These are phyloP conservation scores for Colletotrichum noveboracense DNA, from an alignment of 2,329 filamentous ascomycete species.

Conservation along the genomic window DNA sequence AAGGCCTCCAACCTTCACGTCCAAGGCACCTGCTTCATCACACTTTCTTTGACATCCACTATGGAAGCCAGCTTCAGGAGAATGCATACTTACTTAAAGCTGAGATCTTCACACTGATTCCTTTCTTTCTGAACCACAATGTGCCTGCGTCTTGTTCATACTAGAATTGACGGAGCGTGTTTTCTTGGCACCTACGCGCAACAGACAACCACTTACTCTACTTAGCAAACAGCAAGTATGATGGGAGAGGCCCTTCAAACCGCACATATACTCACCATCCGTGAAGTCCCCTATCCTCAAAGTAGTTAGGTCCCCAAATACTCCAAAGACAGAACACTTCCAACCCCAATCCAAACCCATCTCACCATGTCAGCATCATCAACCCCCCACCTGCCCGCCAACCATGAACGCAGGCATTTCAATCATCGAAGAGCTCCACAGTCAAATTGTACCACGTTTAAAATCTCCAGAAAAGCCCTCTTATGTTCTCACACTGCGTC, in stretches of 20 bases:
- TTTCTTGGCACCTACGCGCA: not conserved
- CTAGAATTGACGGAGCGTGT: not conserved
- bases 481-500: not conserved
- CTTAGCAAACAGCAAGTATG: not conserved
- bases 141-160: accelerated
- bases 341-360: not conserved
- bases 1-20: not conserved
- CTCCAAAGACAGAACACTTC: not conserved
- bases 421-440: not conserved
- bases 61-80: not conserved
- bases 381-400: too few species aligned
- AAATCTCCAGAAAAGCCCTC: accelerated
- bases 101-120: accelerated
- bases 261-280: not conserved
- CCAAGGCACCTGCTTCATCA: not conserved
- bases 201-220: not conserved
- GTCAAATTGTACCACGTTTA: not conserved
- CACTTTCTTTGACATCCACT: not conserved
- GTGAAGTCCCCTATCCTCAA: accelerated
- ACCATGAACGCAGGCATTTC: not conserved
- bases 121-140: too few species aligned
- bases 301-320: not conserved
- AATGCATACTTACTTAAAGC: not conserved
- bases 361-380: too few species aligned
- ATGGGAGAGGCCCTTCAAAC: not conserved